Evolutionary conservation across 805 yeast genomes (phyloP).

Genomic region (Torulaspora indica): DNA sequence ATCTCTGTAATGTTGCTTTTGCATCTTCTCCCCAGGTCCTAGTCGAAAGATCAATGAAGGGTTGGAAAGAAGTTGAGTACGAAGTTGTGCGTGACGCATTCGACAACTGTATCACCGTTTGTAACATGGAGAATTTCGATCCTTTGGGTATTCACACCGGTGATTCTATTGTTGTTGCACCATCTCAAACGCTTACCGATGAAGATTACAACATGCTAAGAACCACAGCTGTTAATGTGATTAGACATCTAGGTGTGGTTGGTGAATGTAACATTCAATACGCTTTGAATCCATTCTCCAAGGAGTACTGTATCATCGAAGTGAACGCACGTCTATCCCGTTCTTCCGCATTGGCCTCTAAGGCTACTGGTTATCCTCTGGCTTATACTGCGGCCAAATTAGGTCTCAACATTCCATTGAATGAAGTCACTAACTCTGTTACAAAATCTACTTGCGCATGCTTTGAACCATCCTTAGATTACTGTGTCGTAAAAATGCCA

Average conservation of each 20-base stretch:
- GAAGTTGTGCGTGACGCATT: constrained; percentile 97
- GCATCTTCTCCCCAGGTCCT: constrained; percentile 95
- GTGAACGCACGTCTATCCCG: constrained; percentile 97
- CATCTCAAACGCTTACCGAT: constrained; percentile 94
- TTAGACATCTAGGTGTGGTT: constrained; percentile 95
- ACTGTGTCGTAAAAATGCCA: constrained; percentile 95
- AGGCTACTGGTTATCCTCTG: constrained; percentile 97
- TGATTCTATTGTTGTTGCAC: constrained; percentile 98
- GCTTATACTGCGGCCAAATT: constrained; percentile 98
- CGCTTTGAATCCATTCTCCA: constrained; percentile 87
- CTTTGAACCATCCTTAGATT: constrained; percentile 96
- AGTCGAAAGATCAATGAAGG: constrained; percentile 95
- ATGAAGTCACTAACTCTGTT: constrained; percentile 87
- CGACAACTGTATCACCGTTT: constrained; percentile 97
- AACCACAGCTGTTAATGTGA: constrained; percentile 95
- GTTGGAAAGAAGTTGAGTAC: constrained; percentile 98
- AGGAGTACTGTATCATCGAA: constrained; percentile 95
- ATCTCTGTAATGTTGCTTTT: constrained; percentile 83
- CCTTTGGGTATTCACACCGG: constrained; percentile 99
- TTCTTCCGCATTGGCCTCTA: constrained; percentile 98
- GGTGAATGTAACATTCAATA: constrained; percentile 99
- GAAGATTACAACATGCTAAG: constrained; percentile 97
- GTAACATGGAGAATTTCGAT: constrained; percentile 99
- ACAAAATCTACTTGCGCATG: constrained; percentile 92
- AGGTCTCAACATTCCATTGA: constrained; percentile 87